Conservation (phyloP, 768 basidiomycete species). For the Infundibulicybe gibba region DNA sequence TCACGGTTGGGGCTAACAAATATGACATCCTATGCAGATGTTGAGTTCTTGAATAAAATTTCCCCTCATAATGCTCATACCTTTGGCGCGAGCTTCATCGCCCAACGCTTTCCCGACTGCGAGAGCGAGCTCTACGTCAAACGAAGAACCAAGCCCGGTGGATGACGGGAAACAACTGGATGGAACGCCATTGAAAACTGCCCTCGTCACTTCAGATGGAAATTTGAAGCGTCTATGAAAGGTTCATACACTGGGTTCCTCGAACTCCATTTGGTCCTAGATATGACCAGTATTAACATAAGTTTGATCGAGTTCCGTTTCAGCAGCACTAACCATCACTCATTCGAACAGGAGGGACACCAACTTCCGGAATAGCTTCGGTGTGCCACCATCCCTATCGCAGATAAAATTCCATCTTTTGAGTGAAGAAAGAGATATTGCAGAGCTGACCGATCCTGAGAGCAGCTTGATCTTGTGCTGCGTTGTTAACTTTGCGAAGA, state of each 20-base stretch:
- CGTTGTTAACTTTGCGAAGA: conserved; percentile 31
- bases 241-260: conserved; percentile 35
- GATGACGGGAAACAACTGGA: conserved; percentile 57
- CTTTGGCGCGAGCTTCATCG: conserved; percentile 50
- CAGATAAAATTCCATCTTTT: not conserved
- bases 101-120: conserved; percentile 48
- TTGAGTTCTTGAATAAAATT: not conserved
- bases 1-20: conserved; percentile 64
- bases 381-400: conserved; percentile 47
- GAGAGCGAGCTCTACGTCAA: conserved; percentile 45
- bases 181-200: conserved; percentile 54
- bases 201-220: no score
- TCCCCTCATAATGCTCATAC: conserved; percentile 10
- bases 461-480: conserved; percentile 42
- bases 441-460: conserved; percentile 29
- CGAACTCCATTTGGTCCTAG: conserved; percentile 48
- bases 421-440: not conserved
- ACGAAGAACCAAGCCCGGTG: conserved; percentile 53
- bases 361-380: conserved; percentile 33
- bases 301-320: not conserved
- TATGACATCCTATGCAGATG: conserved; percentile 29
- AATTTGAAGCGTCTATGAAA: conserved; percentile 1
- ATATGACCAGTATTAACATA: not conserved
- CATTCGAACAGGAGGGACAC: conserved; percentile 37
- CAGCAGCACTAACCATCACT: conserved; percentile 35